Evolutionary conservation across 768 basidiomycete genomes (phyloP).

Genomic region (Lactarius pseudohatsudake): DNA sequence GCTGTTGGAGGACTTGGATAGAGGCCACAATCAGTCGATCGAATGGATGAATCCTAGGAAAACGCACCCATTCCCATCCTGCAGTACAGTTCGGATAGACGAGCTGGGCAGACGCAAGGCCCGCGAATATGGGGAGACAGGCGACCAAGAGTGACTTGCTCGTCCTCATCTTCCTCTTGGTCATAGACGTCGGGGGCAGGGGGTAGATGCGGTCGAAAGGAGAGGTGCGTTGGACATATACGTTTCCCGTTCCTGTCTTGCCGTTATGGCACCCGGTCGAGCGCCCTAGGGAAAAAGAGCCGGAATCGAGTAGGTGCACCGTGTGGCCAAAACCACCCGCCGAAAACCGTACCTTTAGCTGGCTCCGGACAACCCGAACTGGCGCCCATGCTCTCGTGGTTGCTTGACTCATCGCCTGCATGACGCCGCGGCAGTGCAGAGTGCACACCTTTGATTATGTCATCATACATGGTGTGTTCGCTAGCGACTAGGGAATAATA

Average conservation of each 20-base stretch:
- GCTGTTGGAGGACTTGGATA: conserved; percentile 12
- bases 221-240: neutral
- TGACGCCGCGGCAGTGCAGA: neutral
- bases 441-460: neutral
- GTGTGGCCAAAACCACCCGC: neutral
- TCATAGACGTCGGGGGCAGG: neutral
- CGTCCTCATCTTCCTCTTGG: neutral
- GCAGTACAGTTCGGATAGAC: conserved; percentile 14
- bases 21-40: neutral
- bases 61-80: conserved; percentile 13
- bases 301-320: neutral
- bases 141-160: neutral
- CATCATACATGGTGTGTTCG: neutral
- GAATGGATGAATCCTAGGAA: neutral
- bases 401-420: neutral
- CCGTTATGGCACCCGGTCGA: neutral
- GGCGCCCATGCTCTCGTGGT: neutral
- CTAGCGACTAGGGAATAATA: neutral
- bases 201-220: neutral
- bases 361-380: neutral
- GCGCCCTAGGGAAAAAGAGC: neutral
- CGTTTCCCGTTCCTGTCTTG: neutral
- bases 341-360: neutral
- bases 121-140: conserved; percentile 1
- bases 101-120: conserved; percentile 1